Evolutionary conservation across 495 filamentous ascomycete genomes (phyloP), one percentile per base, ranked within the genome.

Genomic region (Aspergillus taichungensis): DNA sequence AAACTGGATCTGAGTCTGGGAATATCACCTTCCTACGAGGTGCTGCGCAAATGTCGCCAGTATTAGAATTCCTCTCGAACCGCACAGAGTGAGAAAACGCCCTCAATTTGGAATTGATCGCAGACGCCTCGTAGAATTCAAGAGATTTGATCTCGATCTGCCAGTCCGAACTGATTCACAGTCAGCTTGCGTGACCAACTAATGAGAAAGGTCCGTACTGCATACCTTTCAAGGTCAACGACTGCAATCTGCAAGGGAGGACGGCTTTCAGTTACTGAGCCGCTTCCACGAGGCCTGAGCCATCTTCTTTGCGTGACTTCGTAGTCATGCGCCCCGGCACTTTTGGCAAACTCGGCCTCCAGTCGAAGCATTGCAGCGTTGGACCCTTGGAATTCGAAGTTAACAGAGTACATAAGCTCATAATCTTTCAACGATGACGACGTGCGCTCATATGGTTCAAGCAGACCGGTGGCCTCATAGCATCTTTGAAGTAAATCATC

Each of bases 391-490:
- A 76, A 70, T 24, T 72, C 64, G 38, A 76, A 74, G 13, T 55
- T 61, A 5, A 66, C 73, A 0, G 66, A 61, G 38, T 65, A 64
- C 7, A 52, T 50, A 6, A 62, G 62, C 30, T 55, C 54, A 4
- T 61, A 47, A 8, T 44, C 43, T 42, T 53, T 30, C 5, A 74
- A 36, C 0, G 56, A 51, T 13, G 24, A 29, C 6, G 46, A 60
- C 12, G 64, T 69, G 36, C 64, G 62, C 24, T 68, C 67, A 28
- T 75, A 57, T 0, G 63, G 58, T 27, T 69, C 66, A 34, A 87
- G 79, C 3, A 79, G 57, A 27, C 66, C 52, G 30, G 18, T 46
- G 2, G 70, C 65, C 3, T 46, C 36, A 18, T 54, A 53, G 29
- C 64, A 55, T 30, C 53, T 54, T 0, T 44, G 32, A 6, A 69